Evolutionary conservation across 768 basidiomycete genomes (phyloP), one percentile per base, ranked within the genome.

Genomic region (Kwoniella sp.): DNA sequence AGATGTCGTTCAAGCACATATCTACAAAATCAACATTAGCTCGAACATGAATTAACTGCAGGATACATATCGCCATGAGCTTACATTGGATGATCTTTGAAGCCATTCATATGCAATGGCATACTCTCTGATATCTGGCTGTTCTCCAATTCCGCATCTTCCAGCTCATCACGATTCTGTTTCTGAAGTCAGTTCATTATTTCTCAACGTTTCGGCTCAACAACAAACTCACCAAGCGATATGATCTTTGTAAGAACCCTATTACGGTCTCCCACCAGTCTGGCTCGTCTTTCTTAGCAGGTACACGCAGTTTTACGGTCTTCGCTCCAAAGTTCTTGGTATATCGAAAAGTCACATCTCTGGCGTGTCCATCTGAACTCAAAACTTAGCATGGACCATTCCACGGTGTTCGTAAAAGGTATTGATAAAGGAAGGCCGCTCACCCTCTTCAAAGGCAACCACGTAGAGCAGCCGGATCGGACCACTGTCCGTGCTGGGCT

Each of bases 381-480:
- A 50, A 24, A 30, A 10, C 2, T n/a, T 30, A 40, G 25, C 25
- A 5, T 27, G 37, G n/a, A n/a, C n/a, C n/a, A n/a, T n/a, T n/a
- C n/a, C n/a, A n/a, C n/a, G n/a, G n/a, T n/a, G n/a, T n/a, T n/a
- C n/a, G n/a, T n/a, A n/a, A n/a, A n/a, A n/a, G n/a, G n/a, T n/a
- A n/a, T n/a, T n/a, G n/a, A n/a, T n/a, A n/a, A n/a, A n/a, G n/a
- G n/a, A n/a, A n/a, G n/a, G n/a, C n/a, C n/a, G 65, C 81, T 50
- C 60, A 82, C 82, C 83, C 77, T 98, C 95, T 79, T 99, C 95
- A 46, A 92, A 87, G 1, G 89, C 94, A 4, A 98, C 78, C 2
- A 98, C 96, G 79, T 98, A 99, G 1, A 90, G 79, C 87, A 99
- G 89, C 44, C 91, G 85, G 71, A 97, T 94, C 69, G 91, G 88